Conservation (phyloP, 2,329 filamentous ascomycete genomes). For the Trichoderma koningiopsis region DNA sequence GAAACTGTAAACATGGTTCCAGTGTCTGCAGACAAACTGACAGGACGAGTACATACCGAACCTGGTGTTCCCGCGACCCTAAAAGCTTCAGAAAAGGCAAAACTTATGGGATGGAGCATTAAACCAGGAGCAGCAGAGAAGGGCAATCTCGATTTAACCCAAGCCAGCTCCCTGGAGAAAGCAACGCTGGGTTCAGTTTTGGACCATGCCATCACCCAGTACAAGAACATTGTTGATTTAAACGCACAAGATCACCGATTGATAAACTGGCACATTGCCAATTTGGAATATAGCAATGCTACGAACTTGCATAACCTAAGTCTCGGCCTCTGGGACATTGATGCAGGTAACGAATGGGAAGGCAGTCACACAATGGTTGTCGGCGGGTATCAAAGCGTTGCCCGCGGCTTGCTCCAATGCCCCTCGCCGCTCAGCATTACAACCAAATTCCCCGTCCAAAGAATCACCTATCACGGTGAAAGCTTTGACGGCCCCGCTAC, state of each 20-base stretch:
- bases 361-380: slow-evolving; percentile 91
- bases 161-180: slow-evolving; percentile 61
- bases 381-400: slow-evolving; percentile 90
- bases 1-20: slow-evolving; percentile 61
- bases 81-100: slow-evolving; percentile 76
- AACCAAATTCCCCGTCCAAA: slow-evolving; percentile 71
- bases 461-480: slow-evolving; percentile 64
- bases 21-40: slow-evolving; percentile 67
- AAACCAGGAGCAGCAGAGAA: slow-evolving; percentile 63
- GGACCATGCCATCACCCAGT: slow-evolving; percentile 88
- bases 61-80: slow-evolving; percentile 68
- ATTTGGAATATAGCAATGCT: slow-evolving; percentile 96
- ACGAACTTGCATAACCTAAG: slow-evolving; percentile 85
- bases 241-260: slow-evolving; percentile 85
- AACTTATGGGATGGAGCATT: slow-evolving; percentile 79
- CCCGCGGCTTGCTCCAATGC: slow-evolving; percentile 78
- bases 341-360: slow-evolving; percentile 96
- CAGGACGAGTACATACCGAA: slow-evolving; percentile 71
- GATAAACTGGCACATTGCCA: slow-evolving; percentile 97
- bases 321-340: slow-evolving; percentile 91
- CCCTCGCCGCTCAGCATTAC: slow-evolving; percentile 77
- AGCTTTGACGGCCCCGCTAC: slow-evolving; percentile 52
- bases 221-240: slow-evolving; percentile 78
- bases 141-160: slow-evolving; percentile 70
- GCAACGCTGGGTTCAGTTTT: slow-evolving; percentile 89